Percentiles rank a stretch among this genome's conserved stretches.
Conservation (phyloP, 2,329 filamentous ascomycete species). For the Epichloe glyceriae region DNA sequence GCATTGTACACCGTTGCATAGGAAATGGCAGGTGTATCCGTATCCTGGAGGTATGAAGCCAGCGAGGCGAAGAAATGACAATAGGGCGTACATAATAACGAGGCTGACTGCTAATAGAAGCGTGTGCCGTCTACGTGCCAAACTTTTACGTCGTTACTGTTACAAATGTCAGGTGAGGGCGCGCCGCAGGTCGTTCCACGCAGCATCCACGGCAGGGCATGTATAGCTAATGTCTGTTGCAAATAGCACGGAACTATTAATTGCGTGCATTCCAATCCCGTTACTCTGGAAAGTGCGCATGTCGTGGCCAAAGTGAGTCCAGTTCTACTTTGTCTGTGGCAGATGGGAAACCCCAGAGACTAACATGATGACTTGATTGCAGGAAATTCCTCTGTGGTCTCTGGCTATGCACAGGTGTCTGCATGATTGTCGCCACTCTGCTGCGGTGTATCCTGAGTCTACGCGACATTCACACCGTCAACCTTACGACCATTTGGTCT, state of each 20-base stretch:
- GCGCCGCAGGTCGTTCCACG: neutral
- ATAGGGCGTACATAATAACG: neutral
- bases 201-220: too few relatives aligned
- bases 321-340: neutral
- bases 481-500: constrained; percentile 17
- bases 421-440: constrained; percentile 26
- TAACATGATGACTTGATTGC: neutral
- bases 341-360: neutral
- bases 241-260: constrained; percentile 24
- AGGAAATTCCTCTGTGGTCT: constrained; percentile 24
- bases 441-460: constrained; percentile 28
- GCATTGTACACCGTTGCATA: constrained; percentile 22
- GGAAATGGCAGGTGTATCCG: constrained; percentile 27
- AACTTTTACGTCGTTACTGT: neutral
- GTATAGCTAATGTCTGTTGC: neutral
- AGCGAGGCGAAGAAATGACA: too few relatives aligned
- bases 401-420: constrained; percentile 28
- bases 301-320: constrained; percentile 6
- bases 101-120: neutral
- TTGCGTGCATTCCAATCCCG: constrained; percentile 27
- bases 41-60: constrained; percentile 25
- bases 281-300: constrained; percentile 27
- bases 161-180: neutral
- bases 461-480: constrained; percentile 22
- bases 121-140: neutral